phyloP scores from a whole-genome alignment of 129 eudicot genomes.

The Flaveria sonorensis region DNA sequence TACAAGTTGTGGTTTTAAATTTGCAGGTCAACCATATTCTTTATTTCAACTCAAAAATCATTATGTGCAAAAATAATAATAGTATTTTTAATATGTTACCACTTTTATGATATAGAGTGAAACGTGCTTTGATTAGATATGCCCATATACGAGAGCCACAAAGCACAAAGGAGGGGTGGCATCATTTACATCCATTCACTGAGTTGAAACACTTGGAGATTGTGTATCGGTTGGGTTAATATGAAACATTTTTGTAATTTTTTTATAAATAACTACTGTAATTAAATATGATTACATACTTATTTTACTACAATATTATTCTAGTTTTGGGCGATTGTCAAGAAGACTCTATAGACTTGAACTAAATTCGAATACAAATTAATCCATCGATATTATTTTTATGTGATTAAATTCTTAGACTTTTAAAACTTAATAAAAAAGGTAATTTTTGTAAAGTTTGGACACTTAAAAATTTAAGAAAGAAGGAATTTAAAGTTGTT shows the following conservation, averaged over 20 bases:
- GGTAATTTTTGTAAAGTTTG: background rate
- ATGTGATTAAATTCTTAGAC: background rate
- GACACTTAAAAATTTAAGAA: background rate
- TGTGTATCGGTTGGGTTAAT: background rate
- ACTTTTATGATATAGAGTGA: background rate
- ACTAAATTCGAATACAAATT: background rate
- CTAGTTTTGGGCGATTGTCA: background rate
- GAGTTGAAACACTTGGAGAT: background rate
- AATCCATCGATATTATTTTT: background rate
- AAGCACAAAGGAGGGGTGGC: conserved; percentile 22
- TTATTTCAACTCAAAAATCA: conserved; percentile 13
- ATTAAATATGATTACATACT: background rate
- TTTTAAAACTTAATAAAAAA: background rate
- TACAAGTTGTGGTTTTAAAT: conserved; percentile 10
- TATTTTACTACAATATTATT: background rate
- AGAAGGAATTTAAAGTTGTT: background rate
- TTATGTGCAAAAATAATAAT: conserved; percentile 10
- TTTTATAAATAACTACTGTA: background rate
- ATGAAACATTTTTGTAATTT: background rate
- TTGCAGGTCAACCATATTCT: conserved; percentile 15
- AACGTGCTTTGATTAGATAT: conserved; percentile 22
- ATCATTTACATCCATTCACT: conserved; percentile 21
- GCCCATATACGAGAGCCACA: conserved; percentile 18
- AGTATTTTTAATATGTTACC: background rate
- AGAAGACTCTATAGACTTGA: background rate